Evolutionary conservation across 2,329 filamentous ascomycete species (phyloP), one percentile per base, ranked within the genome.

Genomic region (Pseudocercospora ulei): DNA sequence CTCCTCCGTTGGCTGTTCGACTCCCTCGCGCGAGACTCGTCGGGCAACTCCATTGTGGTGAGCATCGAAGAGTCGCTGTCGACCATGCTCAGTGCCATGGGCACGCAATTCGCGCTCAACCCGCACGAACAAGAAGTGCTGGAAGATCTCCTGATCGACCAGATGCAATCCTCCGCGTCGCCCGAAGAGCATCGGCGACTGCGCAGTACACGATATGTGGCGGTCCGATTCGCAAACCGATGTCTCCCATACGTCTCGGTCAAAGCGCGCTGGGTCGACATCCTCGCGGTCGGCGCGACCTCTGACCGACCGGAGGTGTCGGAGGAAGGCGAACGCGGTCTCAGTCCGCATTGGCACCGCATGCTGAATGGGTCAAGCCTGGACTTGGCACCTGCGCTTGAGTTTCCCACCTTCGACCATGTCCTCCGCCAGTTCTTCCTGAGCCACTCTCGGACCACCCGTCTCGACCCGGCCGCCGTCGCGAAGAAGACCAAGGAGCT

Each of bases 41-140:
- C 76, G 1, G 72, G 76, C 0, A 78, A 81, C 33, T 69, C 77
- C 5, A 79, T 87, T 1, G 80, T 82, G 30, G 78, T 93, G 45
- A 90, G 85, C 55, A 86, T 96, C 39, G 87, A 96, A 53, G 83
- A 88, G 35, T 81, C 87, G 0, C 65, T 96, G 3, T 88, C 86
- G 3, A 85, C 79, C 39, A 69, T 94, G 46, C 62, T 82, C n/a
- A 72, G 71, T 45, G 70, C 72, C 2, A 73, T 78, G 44, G 56
- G 68, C 6, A 23, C 18, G 7, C 46, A 50, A 2, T 61, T 67
- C 39, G 58, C 63, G 1, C 57, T 70, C 16, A 61, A 65, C 30
- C 47, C 58, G 17, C 53, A 60, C 3, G 62, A 68, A 27, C 62
- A 65, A 44, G 51, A 56, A 26, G 60, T 64, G 23, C 56, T 75